These are phyloP conservation scores for Penicilliopsis zonata DNA, from an alignment of 495 filamentous ascomycete genomes.

Conservation along the genomic window DNA sequence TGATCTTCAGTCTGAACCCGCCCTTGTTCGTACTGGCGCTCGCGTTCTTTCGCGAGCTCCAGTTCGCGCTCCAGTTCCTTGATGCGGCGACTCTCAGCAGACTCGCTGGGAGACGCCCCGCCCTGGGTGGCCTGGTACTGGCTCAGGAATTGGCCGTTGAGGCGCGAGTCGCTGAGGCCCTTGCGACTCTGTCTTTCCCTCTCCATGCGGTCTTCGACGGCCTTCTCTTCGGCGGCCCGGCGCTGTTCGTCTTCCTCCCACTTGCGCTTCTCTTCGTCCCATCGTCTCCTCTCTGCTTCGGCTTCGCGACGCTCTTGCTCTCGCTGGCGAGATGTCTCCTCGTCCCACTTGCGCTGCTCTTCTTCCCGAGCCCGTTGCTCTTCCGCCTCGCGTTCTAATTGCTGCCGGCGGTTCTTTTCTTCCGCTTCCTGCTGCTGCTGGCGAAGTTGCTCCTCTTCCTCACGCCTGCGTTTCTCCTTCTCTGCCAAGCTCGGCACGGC, in stretches of 20 bases:
- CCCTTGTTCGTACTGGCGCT: constrained; percentile 72
- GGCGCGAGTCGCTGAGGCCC: constrained; percentile 46
- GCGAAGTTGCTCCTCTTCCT: constrained; percentile 51
- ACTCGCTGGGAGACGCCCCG: constrained; percentile 13
- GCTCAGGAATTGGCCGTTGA: constrained; percentile 76
- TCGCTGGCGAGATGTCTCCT: constrained; percentile 54
- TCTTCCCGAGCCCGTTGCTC: constrained; percentile 55
- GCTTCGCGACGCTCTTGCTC: constrained; percentile 56
- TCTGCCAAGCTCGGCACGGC: constrained; percentile 62
- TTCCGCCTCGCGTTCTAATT: constrained; percentile 52
- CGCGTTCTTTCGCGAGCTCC: constrained; percentile 72
- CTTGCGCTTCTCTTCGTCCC: constrained; percentile 74
- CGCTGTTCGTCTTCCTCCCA: constrained; percentile 77
- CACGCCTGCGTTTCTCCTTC: constrained; percentile 48
- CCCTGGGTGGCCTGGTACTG: constrained; percentile 58
- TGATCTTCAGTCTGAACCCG: too few species aligned
- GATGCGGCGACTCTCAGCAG: constrained; percentile 50
- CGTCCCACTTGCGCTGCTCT: constrained; percentile 71
- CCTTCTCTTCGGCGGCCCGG: constrained; percentile 60
- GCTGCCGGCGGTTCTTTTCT: constrained; percentile 50
- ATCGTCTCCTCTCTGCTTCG: constrained; percentile 66
- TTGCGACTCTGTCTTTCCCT: constrained; percentile 52
- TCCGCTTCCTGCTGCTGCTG: constrained; percentile 47
- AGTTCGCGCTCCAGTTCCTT: constrained; percentile 77
- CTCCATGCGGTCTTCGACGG: constrained; percentile 52